Base-by-base conservation (phyloP, 768 basidiomycete species). In the Tylopilus plumbeoviolaceoides region DNA sequence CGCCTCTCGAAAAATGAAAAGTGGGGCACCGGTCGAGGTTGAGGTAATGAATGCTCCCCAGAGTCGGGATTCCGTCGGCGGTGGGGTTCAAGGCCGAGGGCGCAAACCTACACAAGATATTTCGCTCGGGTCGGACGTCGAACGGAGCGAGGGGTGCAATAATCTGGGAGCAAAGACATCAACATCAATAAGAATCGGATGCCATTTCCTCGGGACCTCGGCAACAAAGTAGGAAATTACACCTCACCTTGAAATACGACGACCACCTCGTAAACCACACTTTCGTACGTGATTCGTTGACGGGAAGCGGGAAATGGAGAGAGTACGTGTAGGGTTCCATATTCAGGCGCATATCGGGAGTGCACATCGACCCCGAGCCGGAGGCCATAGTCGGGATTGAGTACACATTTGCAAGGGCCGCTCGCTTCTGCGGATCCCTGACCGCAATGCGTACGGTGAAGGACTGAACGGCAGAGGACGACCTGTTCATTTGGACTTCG, bases 181-280 rank as follows among this genome's bases (percentile, higher is more conserved):
- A 48, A 25, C 9, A 3, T 20, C 27, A 25, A 33, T 5, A 20
- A 15, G 36, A 27, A 23, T 9, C 15, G 28, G 5, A 45, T 9
- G 2, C 33, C 18, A 43, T 35, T 17, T 31, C 38, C 38, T 0
- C 5, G n/a, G 20, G 12, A 21, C 5, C 18, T 11, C n/a, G 27
- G 35, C 9, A 38, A 20, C 2, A 30, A 39, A 10, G 15, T 8
- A 41, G 7, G 1, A 46, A 25, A 9, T 9, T 30, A 33, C 27
- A 4, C 54, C 60, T 23, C 33, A 66, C 71, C 61, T 70, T 71
- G 1, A 84, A 65, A 47, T 80, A 84, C 3, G 66, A 70, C 0
- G 81, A 82, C 51, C 74, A 78, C 28, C 82, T 71, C 8, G 81
- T 81, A 18, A 82, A 54, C 1, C 79, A 72, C 12, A 76, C 55